phyloP scores from a whole-genome alignment of 495 filamentous ascomycete species.

The Hyaloscypha hepaticicola region DNA sequence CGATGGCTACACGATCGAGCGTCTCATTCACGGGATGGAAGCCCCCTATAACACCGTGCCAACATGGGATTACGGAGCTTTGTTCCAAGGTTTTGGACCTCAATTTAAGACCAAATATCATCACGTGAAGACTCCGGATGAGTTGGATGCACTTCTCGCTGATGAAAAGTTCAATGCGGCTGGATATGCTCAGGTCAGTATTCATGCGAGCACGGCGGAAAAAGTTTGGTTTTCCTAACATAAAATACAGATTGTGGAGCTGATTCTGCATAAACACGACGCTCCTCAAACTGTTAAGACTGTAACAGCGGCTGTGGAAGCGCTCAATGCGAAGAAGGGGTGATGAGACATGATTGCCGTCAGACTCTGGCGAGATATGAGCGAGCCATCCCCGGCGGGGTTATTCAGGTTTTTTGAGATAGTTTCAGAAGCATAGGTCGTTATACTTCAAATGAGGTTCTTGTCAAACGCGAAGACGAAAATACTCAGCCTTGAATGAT shows the following conservation, averaged over 20 bases:
- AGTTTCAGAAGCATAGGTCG: no score
- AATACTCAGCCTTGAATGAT: no score
- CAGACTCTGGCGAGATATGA: no score
- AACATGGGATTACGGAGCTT: conserved; percentile 43
- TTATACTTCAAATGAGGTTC: no score
- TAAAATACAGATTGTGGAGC: conserved; percentile 25
- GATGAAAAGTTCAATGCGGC: conserved; percentile 41
- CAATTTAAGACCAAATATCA: conserved; percentile 33
- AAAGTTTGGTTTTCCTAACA: neutral
- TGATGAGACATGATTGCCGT: no score
- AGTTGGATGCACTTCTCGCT: conserved; percentile 40
- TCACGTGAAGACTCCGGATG: conserved; percentile 35
- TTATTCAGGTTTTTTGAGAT: no score
- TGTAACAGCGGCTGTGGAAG: conserved; percentile 9
- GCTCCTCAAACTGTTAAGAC: conserved; percentile 23
- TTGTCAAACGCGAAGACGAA: no score
- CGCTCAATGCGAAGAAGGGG: conserved; percentile 5
- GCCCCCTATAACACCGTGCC: conserved; percentile 46
- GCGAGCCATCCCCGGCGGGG: no score
- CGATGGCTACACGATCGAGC: conserved; percentile 53
- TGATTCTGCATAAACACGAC: conserved; percentile 28
- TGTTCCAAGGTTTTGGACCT: conserved; percentile 42
- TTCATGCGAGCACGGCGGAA: no score
- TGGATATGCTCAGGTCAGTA: conserved; percentile 37
- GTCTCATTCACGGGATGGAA: conserved; percentile 47